Percentiles rank a stretch among this genome's conserved stretches.
These are phyloP conservation scores for Xylaria sp. DNA, from an alignment of 2,329 filamentous ascomycete species.

Conservation along the genomic window DNA sequence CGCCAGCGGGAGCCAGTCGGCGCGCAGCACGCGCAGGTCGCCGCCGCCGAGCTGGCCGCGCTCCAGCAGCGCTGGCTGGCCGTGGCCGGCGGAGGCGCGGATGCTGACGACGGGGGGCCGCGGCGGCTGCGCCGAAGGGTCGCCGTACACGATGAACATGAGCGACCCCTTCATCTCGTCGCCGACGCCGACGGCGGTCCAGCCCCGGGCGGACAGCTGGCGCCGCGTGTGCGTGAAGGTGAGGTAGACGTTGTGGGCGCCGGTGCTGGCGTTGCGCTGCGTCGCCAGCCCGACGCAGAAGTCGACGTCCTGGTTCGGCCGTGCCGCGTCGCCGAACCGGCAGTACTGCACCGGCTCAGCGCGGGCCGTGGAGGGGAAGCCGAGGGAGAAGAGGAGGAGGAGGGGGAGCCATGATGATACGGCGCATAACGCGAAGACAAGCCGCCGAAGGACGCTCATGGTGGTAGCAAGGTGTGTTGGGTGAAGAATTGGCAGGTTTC, in stretches of 20 bases:
- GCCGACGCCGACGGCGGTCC: slow-evolving; percentile 15
- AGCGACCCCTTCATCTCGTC: slow-evolving; percentile 17
- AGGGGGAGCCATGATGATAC: not conserved
- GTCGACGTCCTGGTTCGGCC: slow-evolving; percentile 3
- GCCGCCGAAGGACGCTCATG: not conserved
- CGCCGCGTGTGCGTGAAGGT: slow-evolving; percentile 8
- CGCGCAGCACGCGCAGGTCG: slow-evolving; percentile 6
- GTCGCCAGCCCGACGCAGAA: slow-evolving; percentile 14
- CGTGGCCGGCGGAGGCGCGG: slow-evolving; percentile 10
- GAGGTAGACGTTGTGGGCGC: slow-evolving; percentile 9
- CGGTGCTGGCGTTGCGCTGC: slow-evolving; percentile 8
- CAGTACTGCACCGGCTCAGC: slow-evolving; percentile 11
- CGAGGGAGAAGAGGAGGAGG: too few species aligned
- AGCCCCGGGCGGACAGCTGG: slow-evolving; percentile 2
- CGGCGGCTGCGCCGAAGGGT: slow-evolving; percentile 6
- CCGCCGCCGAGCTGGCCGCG: slow-evolving; percentile 5
- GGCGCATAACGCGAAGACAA: not conserved
- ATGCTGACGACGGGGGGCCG: slow-evolving; percentile 11
- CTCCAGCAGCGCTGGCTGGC: slow-evolving; percentile 11
- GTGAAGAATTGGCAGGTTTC: not conserved
- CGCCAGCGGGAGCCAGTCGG: slow-evolving; percentile 9
- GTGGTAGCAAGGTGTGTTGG: not conserved
- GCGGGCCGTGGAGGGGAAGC: not conserved
- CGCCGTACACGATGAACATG: slow-evolving; percentile 21
- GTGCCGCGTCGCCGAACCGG: slow-evolving; percentile 1